Conservation (phyloP, 1,139 yeast genomes). For the Blastobotrys raffinosifermentans region DNA sequence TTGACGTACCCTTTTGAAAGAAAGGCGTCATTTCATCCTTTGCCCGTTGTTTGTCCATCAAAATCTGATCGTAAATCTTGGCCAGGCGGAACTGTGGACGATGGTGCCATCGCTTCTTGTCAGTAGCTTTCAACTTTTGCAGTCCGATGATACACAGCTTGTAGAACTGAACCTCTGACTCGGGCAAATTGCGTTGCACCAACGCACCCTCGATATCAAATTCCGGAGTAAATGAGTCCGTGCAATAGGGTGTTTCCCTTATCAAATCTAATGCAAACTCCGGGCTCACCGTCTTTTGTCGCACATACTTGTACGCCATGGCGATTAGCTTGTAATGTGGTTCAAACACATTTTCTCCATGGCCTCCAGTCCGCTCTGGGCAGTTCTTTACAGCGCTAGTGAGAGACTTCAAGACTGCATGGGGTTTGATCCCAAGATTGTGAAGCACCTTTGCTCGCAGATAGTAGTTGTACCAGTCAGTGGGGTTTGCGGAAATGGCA, state of each 20-base stretch:
- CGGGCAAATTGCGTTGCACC: not conserved
- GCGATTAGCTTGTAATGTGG: constrained; percentile 68
- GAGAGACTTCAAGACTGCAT: constrained; percentile 22
- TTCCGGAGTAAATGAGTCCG: constrained; percentile 4
- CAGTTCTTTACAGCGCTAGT: constrained; percentile 33
- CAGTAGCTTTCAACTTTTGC: constrained; percentile 45
- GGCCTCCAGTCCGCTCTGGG: constrained; percentile 31
- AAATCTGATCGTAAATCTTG: constrained; percentile 49
- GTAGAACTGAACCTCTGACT: constrained; percentile 21
- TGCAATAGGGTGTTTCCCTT: constrained; percentile 22
- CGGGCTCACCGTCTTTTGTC: constrained; percentile 27
- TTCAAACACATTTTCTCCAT: constrained; percentile 54
- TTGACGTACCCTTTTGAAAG: constrained; percentile 57
- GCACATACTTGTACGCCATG: constrained; percentile 51
- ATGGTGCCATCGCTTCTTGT: constrained; percentile 91
- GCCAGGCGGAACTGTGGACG: constrained; percentile 76
- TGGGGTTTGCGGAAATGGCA: constrained; percentile 32
- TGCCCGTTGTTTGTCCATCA: constrained; percentile 50
- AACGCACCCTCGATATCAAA: no score
- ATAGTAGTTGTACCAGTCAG: constrained; percentile 60
- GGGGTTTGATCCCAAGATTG: constrained; percentile 34
- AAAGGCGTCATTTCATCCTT: constrained; percentile 56
- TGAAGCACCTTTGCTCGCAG: constrained; percentile 55
- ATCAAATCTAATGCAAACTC: constrained; percentile 39
- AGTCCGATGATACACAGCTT: constrained; percentile 34